Base-by-base conservation (phyloP, 2,329 filamentous ascomycete species). In the Colletotrichum sp. region DNA sequence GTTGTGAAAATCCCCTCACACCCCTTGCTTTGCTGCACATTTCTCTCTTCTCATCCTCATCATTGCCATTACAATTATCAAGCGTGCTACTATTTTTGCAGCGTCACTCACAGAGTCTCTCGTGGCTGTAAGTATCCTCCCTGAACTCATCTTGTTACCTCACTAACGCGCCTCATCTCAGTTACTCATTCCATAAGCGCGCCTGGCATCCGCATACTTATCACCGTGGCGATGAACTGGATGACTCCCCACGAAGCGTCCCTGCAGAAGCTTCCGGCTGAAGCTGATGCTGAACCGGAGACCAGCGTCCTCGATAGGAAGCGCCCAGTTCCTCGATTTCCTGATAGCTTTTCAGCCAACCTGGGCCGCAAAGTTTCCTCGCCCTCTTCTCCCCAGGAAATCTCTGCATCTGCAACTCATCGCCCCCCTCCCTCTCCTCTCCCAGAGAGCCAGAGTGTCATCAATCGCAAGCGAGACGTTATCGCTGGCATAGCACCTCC, bases 261-360 rank as follows among this genome's bases (percentile, higher is more conserved):
- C 28, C 24, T n/a, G 15, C 18, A 61, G 36, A 63, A 48, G 52
- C 32, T 39, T 66, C 34, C 28, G 48, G 43, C 13, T 0, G 84
- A 15, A 55, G 28, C 61, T 12, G 59, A 66, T 48, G 43, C 18
- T 0, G 84, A 15, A 63, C 12, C 61, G 8, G 59, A 71, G 59
- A 52, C 71, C 21, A 67, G 77, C n/a, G 36, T 77, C 13, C 69
- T 78, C 7, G 66, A 78, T 28, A 69, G 68, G 48, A 78, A 77
- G 55, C 73, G 72, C 16, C 77, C 77, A 10, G 32, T 77, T 24
- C 63, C 67, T n/a, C 65, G 43, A 21, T 72, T 75, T 4, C 66
- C 67, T 12, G 76, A 72, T 18, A 71, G 72, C 32, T 78, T 78
- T 67, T 75, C 77, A 48, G 60, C 77, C n/a, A 74, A 65, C 21